A percentile compares a stretch with the other conserved stretches of the same genome.
Evolutionary conservation across 73 alveolate genomes (phyloP).

Genomic region (Blepharisma japonicum): DNA sequence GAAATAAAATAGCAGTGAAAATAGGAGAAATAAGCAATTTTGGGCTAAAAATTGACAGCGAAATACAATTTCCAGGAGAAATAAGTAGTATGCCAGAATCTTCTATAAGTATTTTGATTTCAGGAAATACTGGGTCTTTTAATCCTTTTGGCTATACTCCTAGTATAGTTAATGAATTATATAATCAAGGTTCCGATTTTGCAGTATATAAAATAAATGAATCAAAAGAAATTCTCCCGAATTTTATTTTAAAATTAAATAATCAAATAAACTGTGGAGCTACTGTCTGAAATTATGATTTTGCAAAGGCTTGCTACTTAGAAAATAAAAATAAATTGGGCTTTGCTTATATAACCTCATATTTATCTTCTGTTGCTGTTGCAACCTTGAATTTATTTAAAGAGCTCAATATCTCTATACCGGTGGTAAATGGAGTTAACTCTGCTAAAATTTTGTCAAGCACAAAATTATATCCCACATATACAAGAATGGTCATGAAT

Average conservation of each 20-base stretch:
- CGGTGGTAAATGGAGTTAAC: background rate
- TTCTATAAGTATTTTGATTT: background rate
- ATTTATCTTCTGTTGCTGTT: background rate
- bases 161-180: background rate
- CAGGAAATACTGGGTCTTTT: conserved; percentile 20
- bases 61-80: too few relatives aligned
- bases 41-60: too few relatives aligned
- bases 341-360: background rate
- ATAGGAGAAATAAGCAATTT: too few relatives aligned
- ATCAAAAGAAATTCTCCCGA: background rate
- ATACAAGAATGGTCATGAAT: background rate
- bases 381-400: background rate
- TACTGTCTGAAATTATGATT: background rate
- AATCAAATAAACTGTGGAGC: conserved; percentile 10
- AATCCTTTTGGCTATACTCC: background rate
- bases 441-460: background rate
- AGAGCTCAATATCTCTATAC: background rate
- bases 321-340: background rate
- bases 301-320: background rate
- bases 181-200: background rate
- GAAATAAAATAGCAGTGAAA: too few relatives aligned
- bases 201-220: background rate
- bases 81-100: too few relatives aligned
- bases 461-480: background rate
- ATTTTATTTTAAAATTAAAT: background rate